Base-by-base conservation (phyloP, 192 early-diverging fungal species). In the Coemansia sp. region DNA sequence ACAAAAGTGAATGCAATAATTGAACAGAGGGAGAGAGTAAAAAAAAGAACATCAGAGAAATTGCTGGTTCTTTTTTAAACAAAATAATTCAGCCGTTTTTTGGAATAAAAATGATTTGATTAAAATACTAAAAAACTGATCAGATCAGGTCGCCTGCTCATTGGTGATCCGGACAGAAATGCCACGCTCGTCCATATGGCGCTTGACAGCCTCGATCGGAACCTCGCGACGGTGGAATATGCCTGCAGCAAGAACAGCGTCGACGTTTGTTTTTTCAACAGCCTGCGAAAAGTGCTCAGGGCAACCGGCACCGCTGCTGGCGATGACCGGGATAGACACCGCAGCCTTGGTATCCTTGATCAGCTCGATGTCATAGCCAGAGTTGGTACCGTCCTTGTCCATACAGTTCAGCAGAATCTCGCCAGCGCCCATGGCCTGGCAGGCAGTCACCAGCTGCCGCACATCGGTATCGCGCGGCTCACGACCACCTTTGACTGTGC, bases 341-440 rank as follows among this genome's bases (percentile, higher is more conserved):
- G 87, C 88, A 0, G 82, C 63, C 71, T 93, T 96, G 31, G 94
- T 91, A 55, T 90, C 87, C 7, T 81, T 69, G 54, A 98, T 83
- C 11, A 99, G 78, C 58, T 91, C 93, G 18, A 94, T 71, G 57
- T 99, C 98, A 68, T 92, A 99, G 16, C 98, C 98, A 54, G 92
- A 90, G 74, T 98, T 99, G 22, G 93, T 98, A 4, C 98, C 98
- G 73, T 99, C 98, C 72, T 90, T 87, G 77, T 99, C 96, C 94
- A 99, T 99, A 76, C 96, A 97, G 77, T 99, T 99, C 58, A 97
- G 85, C 72, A 98, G 77, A 48, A 99, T 92, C 77, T 99, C 98
- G 7, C 98, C 98, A 0, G 96, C 96, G 16, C 98, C 98, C 63
- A 99, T 73, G 2, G 85, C 85, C 75, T 95, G 89, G 63, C 94